Percentiles rank a stretch among this genome's conserved stretches.
Evolutionary conservation across 2,329 filamentous ascomycete genomes (phyloP).

Genomic region (Cryphonectria japonica): DNA sequence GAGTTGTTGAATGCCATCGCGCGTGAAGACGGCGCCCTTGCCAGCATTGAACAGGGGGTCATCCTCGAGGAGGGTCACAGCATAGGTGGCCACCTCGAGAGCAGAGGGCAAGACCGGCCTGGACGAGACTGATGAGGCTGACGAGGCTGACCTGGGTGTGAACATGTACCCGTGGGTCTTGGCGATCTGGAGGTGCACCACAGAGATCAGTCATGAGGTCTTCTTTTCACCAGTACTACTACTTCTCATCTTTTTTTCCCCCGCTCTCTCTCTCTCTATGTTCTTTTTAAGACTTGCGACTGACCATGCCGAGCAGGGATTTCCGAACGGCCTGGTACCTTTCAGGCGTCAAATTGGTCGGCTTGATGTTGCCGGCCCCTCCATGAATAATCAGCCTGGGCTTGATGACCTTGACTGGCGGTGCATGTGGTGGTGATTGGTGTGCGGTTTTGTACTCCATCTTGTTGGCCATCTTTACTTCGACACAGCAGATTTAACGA

Average conservation of each 20-base stretch:
- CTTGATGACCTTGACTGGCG: constrained; percentile 41
- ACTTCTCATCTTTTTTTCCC: no score
- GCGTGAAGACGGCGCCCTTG: constrained; percentile 84
- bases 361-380: constrained; percentile 72
- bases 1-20: constrained; percentile 80
- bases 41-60: constrained; percentile 83
- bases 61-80: constrained; percentile 77
- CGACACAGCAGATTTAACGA: neutral
- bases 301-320: constrained; percentile 65
- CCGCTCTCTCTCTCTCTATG: no score
- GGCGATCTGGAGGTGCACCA: constrained; percentile 43
- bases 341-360: constrained; percentile 59
- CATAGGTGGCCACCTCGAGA: constrained; percentile 74
- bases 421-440: neutral
- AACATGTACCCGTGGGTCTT: constrained; percentile 53
- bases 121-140: constrained; percentile 4
- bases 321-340: constrained; percentile 62
- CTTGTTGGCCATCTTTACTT: neutral
- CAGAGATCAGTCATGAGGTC: neutral
- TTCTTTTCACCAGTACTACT: neutral
- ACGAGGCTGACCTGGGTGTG: constrained; percentile 32
- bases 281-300: constrained; percentile 28
- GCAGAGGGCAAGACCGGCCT: constrained; percentile 54
- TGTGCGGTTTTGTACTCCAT: constrained; percentile 47
- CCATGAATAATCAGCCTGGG: constrained; percentile 73